Conservation (phyloP, 768 basidiomycete species). For the Lactarius pseudohatsudake region DNA sequence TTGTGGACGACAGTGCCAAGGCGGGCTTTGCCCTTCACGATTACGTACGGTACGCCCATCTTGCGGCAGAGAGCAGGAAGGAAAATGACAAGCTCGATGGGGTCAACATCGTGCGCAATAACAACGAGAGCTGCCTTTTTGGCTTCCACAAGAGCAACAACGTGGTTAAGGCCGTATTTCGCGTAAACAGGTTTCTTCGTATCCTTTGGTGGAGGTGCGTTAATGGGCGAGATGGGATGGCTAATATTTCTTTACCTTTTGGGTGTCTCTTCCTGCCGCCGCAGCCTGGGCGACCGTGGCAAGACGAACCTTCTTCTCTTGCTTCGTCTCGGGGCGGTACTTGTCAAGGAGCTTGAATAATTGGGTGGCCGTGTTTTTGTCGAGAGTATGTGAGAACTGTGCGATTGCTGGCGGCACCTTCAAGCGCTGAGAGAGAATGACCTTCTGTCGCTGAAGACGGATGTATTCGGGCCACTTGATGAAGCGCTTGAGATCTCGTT, state of each 20-base stretch:
- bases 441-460: constrained; percentile 96
- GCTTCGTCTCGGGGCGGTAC: constrained; percentile 90
- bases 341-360: constrained; percentile 98
- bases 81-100: constrained; percentile 98
- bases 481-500: constrained; percentile 91
- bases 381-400: constrained; percentile 90
- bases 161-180: constrained; percentile 97
- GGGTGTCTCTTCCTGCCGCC: constrained; percentile 75
- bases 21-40: constrained; percentile 97
- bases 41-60: constrained; percentile 99
- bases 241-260: constrained; percentile 41
- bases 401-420: constrained; percentile 98
- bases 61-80: constrained; percentile 97
- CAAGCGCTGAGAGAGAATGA: constrained; percentile 94
- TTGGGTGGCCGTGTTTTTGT: constrained; percentile 99
- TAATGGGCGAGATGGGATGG: neutral
- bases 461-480: constrained; percentile 99
- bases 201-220: constrained; percentile 46
- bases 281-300: constrained; percentile 70
- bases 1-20: constrained; percentile 98
- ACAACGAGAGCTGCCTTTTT: constrained; percentile 97
- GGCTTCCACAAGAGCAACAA: constrained; percentile 91
- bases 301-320: constrained; percentile 96
- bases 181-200: constrained; percentile 93
- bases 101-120: constrained; percentile 98